phyloP scores from a whole-genome alignment of 495 filamentous ascomycete genomes.

The Physcia stellaris region DNA sequence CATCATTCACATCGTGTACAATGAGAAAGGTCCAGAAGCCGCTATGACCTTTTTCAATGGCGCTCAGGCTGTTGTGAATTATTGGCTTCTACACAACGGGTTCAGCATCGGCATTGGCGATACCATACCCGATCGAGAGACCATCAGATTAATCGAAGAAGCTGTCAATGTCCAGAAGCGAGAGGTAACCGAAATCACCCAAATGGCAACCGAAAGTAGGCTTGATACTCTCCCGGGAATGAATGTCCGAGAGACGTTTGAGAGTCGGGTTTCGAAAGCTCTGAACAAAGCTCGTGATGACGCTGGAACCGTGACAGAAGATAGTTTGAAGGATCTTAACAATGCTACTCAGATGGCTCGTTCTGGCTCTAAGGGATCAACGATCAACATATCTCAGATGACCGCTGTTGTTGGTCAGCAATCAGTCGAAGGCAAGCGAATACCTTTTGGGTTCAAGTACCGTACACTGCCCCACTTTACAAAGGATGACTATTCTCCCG shows the following conservation, averaged over 20 bases:
- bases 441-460: slow-evolving; percentile 99
- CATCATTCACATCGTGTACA: slow-evolving; percentile 92
- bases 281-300: slow-evolving; percentile 92
- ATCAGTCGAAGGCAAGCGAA: slow-evolving; percentile 95
- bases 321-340: slow-evolving; percentile 87
- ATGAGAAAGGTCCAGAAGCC: slow-evolving; percentile 74
- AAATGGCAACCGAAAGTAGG: slow-evolving; percentile 64
- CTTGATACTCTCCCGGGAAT: slow-evolving; percentile 88
- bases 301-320: slow-evolving; percentile 80
- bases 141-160: slow-evolving; percentile 68
- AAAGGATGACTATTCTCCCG: slow-evolving; percentile 96
- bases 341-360: slow-evolving; percentile 91
- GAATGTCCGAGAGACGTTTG: slow-evolving; percentile 96
- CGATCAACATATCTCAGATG: slow-evolving; percentile 99
- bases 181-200: slow-evolving; percentile 61
- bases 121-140: slow-evolving; percentile 77
- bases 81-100: slow-evolving; percentile 96
- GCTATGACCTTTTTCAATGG: slow-evolving; percentile 94
- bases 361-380: slow-evolving; percentile 93
- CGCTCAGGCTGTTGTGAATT: slow-evolving; percentile 80
- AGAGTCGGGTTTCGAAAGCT: slow-evolving; percentile 84
- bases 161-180: slow-evolving; percentile 67
- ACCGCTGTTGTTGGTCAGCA: slow-evolving; percentile 94
- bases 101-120: slow-evolving; percentile 98
- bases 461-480: slow-evolving; percentile 95